Conservation (phyloP, 106 monocot species). For the Allium cepa region DNA sequence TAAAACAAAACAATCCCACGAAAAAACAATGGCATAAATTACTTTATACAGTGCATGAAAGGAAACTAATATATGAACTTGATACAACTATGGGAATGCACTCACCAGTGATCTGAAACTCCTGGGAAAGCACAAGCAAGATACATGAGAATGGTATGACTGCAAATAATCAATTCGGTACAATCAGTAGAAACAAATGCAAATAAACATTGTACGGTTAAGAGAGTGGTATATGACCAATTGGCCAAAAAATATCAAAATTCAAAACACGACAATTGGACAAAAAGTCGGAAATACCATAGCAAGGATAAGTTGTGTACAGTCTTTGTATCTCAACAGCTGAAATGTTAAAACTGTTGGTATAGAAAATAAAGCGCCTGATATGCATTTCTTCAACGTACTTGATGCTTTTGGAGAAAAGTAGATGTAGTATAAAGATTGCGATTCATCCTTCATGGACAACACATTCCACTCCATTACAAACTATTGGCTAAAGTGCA, state of each 20-base stretch:
- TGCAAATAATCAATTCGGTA: neutral
- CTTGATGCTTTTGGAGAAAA: no score
- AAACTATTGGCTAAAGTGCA: constrained; percentile 1
- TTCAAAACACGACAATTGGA: neutral
- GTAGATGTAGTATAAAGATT: no score
- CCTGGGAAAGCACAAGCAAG: constrained; percentile 9
- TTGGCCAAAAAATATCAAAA: neutral
- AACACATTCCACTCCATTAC: no score
- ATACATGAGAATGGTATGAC: constrained; percentile 6
- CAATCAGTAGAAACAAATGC: neutral
- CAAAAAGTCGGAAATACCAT: no score
- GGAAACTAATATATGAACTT: no score
- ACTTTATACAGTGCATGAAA: no score
- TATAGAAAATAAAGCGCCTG: neutral
- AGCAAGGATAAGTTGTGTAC: no score
- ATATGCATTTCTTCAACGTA: no score
- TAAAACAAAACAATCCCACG: no score
- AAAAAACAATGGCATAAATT: no score
- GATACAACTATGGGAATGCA: neutral
- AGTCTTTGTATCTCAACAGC: no score
- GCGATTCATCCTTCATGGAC: no score
- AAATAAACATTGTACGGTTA: neutral
- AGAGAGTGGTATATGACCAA: neutral
- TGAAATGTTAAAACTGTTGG: neutral
- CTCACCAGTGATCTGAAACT: constrained; percentile 8